Conservation (phyloP, 768 basidiomycete genomes). For the Auriscalpium orientale region DNA sequence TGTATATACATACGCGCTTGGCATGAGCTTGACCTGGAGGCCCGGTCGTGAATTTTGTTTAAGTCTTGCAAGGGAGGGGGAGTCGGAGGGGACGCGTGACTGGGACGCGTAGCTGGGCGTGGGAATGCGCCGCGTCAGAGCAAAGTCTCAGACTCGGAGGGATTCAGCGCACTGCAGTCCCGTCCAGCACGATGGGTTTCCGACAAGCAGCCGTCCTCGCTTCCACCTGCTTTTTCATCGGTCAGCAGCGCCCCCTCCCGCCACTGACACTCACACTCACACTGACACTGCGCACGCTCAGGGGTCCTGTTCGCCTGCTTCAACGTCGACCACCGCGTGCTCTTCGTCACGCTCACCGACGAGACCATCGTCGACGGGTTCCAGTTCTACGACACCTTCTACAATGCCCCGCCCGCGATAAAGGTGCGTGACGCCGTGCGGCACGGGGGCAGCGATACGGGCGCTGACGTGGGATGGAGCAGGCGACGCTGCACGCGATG, state of each 20-base stretch:
- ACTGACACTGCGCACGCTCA: conserved; percentile 21
- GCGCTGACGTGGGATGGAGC: background rate
- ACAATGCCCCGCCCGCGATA: conserved; percentile 86
- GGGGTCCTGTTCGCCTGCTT: conserved; percentile 81
- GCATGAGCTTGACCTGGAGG: no score
- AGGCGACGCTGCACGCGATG: conserved; percentile 86
- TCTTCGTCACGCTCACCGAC: conserved; percentile 63
- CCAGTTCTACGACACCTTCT: conserved; percentile 90
- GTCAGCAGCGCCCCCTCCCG: conserved; percentile 32
- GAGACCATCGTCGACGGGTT: conserved; percentile 68
- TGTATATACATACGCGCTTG: no score
- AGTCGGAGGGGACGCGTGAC: no score
- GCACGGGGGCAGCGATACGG: no score
- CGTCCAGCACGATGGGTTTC: conserved; percentile 63
- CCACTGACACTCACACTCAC: background rate
- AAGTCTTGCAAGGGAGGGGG: no score
- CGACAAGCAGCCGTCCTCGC: conserved; percentile 81
- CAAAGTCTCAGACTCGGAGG: no score
- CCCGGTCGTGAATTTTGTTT: no score
- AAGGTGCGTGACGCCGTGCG: conserved; percentile 63
- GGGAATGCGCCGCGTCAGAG: no score
- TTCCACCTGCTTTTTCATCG: conserved; percentile 85
- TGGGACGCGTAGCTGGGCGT: no score
- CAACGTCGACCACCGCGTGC: conserved; percentile 79
- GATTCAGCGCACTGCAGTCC: background rate